phyloP scores from a whole-genome alignment of 1,139 yeast species.

The Yamadazyma epiphylla region DNA sequence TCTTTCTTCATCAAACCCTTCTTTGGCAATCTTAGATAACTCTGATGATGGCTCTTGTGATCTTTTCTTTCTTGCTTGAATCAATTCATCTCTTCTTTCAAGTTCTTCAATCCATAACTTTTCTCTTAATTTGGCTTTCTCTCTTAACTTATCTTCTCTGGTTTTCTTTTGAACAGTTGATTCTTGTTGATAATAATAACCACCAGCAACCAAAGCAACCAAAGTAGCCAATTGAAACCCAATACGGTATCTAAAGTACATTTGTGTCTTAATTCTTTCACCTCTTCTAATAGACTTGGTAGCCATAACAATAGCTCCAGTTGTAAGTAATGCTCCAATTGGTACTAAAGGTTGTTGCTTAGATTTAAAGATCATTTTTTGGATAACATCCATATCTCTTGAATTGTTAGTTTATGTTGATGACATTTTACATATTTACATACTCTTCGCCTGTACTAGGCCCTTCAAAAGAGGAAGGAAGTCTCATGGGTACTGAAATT shows the following conservation, averaged over 20 bases:
- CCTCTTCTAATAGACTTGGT: constrained; percentile 74
- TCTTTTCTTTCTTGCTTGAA: constrained; percentile 58
- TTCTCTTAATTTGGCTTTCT: constrained; percentile 82
- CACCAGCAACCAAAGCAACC: constrained; percentile 79
- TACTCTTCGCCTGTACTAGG: constrained; percentile 10
- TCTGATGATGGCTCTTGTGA: constrained; percentile 37
- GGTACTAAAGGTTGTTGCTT: constrained; percentile 83
- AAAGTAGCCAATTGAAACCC: constrained; percentile 81
- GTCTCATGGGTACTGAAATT: constrained; percentile 12
- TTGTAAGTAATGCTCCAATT: constrained; percentile 71
- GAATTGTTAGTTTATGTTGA: constrained; percentile 7
- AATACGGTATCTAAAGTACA: constrained; percentile 86
- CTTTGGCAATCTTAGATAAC: constrained; percentile 35
- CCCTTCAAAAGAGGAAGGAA: constrained; percentile 15
- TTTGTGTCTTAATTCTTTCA: constrained; percentile 71
- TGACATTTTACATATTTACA: not conserved
- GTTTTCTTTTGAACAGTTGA: constrained; percentile 39
- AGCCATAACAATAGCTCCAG: constrained; percentile 77
- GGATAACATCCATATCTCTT: constrained; percentile 29
- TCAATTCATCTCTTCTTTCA: constrained; percentile 73
- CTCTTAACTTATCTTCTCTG: constrained; percentile 59
- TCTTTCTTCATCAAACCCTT: constrained; percentile 32
- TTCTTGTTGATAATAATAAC: constrained; percentile 54
- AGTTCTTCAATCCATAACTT: constrained; percentile 87
- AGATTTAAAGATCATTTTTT: constrained; percentile 36